Evolutionary conservation across 2,329 filamentous ascomycete genomes (phyloP).

Genomic region (Arthroderma sp.): DNA sequence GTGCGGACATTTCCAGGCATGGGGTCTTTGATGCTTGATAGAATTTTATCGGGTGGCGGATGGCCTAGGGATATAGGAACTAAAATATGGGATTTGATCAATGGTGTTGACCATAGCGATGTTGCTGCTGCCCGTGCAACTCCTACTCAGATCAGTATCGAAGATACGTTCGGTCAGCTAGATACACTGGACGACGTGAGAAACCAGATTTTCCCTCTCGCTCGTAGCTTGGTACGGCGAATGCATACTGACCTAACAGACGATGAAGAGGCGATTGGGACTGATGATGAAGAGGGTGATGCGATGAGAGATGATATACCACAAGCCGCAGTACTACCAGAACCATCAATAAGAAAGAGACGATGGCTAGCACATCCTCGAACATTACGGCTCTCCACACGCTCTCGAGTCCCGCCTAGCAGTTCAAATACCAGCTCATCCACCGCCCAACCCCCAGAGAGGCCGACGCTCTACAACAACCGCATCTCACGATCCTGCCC

Average conservation of each 20-base stretch:
- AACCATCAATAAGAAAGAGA: constrained; percentile 8
- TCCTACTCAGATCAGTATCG: constrained; percentile 83
- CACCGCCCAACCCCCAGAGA: not conserved
- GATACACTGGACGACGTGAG: constrained; percentile 52
- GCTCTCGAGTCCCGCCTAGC: constrained; percentile 46
- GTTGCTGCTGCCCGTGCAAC: constrained; percentile 60
- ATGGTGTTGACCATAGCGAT: constrained; percentile 65
- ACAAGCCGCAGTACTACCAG: not conserved
- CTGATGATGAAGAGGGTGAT: constrained; percentile 13
- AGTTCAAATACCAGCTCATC: constrained; percentile 29
- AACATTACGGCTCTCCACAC: constrained; percentile 68
- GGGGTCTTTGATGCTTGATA: constrained; percentile 53
- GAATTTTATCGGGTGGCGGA: constrained; percentile 57
- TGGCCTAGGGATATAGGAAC: constrained; percentile 58
- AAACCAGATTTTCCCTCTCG: constrained; percentile 56
- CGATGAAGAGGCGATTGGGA: constrained; percentile 28
- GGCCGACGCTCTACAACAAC: constrained; percentile 48
- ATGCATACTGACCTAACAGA: constrained; percentile 67
- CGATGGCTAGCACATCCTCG: constrained; percentile 70
- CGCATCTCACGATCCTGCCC: constrained; percentile 65
- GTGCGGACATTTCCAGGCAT: constrained; percentile 53
- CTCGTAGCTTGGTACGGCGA: constrained; percentile 58
- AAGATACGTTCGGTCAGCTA: constrained; percentile 74
- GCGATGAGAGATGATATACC: not conserved
- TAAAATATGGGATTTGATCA: constrained; percentile 64